Conservation (phyloP, 495 filamentous ascomycete genomes). For the Hypoxylon subgilvum region DNA sequence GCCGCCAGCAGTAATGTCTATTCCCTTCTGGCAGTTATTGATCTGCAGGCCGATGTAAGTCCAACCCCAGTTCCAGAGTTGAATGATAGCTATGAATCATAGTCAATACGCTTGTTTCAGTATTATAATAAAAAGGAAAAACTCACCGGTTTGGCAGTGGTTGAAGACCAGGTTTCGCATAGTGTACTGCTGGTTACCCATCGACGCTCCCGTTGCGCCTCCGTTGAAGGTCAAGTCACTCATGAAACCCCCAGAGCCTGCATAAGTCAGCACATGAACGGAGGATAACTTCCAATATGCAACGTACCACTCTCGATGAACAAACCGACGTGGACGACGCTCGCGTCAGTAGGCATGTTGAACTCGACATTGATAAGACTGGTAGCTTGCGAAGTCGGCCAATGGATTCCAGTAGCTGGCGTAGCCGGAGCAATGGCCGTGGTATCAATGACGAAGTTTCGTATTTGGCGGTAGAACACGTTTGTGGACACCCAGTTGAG, state of each 20-base stretch:
- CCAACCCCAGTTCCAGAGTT: slow-evolving; percentile 63
- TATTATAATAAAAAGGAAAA: slow-evolving; percentile 56
- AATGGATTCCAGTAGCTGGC: slow-evolving; percentile 71
- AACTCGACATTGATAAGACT: slow-evolving; percentile 81
- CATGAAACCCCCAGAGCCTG: slow-evolving; percentile 75
- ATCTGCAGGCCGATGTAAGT: slow-evolving; percentile 65
- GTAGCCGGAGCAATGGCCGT: slow-evolving; percentile 63
- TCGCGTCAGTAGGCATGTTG: slow-evolving; percentile 64
- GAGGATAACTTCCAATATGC: neutral
- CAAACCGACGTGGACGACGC: slow-evolving; percentile 72
- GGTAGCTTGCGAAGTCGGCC: slow-evolving; percentile 78
- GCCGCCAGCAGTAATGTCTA: slow-evolving; percentile 64
- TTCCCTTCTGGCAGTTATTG: slow-evolving; percentile 66
- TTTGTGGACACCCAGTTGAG: slow-evolving; percentile 67
- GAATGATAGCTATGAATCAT: slow-evolving; percentile 57
- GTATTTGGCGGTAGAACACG: slow-evolving; percentile 77
- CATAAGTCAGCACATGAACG: slow-evolving; percentile 19
- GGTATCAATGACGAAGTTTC: slow-evolving; percentile 78
- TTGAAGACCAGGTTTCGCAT: slow-evolving; percentile 74
- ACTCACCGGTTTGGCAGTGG: slow-evolving; percentile 60
- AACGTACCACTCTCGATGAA: slow-evolving; percentile 71
- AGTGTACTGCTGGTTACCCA: slow-evolving; percentile 85
- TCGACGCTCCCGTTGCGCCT: slow-evolving; percentile 65
- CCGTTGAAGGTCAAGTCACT: slow-evolving; percentile 71
- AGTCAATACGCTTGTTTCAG: slow-evolving; percentile 43